These are phyloP conservation scores for Pichia sp. DNA, from an alignment of 1,139 yeast genomes.

Conservation along the genomic window DNA sequence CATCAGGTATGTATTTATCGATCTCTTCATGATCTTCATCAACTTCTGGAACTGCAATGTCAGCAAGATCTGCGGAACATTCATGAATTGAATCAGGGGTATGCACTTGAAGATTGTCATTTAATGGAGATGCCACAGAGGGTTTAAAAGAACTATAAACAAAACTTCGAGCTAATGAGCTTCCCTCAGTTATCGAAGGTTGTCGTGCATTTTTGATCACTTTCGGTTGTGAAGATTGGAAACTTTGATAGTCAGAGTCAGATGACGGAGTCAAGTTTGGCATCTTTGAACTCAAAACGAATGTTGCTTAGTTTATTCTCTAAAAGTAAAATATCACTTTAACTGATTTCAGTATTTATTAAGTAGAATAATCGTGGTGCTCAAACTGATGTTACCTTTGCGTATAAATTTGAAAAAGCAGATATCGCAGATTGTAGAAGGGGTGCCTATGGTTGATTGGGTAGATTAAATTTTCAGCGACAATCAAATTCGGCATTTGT, in stretches of 20 bases:
- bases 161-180: slow-evolving; percentile 26
- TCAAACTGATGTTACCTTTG: too few relatives aligned
- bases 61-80: slow-evolving; percentile 57
- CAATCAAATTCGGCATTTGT: not conserved
- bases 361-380: too few relatives aligned
- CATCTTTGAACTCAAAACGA: not conserved
- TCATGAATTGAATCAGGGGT: slow-evolving; percentile 50
- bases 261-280: not conserved
- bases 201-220: slow-evolving; percentile 10
- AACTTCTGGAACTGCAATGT: slow-evolving; percentile 46
- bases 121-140: slow-evolving; percentile 18
- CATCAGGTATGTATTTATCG: too few relatives aligned
- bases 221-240: slow-evolving; percentile 5
- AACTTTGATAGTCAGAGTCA: not conserved
- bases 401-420: too few relatives aligned
- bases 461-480: not conserved
- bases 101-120: slow-evolving; percentile 29
- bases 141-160: slow-evolving; percentile 27
- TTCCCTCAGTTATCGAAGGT: slow-evolving; percentile 15
- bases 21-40: slow-evolving; percentile 13
- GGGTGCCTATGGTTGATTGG: not conserved
- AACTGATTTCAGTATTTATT: too few relatives aligned
- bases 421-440: too few relatives aligned
- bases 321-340: not conserved
- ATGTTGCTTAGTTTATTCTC: not conserved